Evolutionary conservation across 2,329 filamentous ascomycete genomes (phyloP), one percentile per base, ranked within the genome.

Genomic region (Diaporthe humulicola): DNA sequence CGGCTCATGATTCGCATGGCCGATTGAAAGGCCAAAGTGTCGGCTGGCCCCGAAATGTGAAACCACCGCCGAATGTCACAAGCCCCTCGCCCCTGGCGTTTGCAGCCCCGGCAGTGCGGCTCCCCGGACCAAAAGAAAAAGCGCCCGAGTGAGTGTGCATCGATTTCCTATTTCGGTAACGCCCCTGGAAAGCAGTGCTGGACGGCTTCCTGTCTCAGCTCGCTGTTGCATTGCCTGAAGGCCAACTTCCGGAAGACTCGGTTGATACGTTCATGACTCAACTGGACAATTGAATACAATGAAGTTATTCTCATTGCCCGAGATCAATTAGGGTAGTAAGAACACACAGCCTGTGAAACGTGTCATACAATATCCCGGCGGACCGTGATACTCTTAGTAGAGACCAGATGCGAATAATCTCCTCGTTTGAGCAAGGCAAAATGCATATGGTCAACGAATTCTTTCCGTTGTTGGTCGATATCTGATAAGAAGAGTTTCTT

Each of bases 1-100:
- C 30, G 48, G 48, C 45, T 54, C 33, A 54, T 40, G 64, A 54
- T 54, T 69, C 48, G 33, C 33, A 54, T 54, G 64, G 19, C 30
- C n/a, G 14, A 19, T 69, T 22, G n/a, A 48, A 28, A 19, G 33
- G 9, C 22, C 6, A 22, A 15, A 38, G n/a, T 40, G n/a, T 54
- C 64, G 64, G 64, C 33, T 69, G 64, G 64, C 33, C 64, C 64
- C 64, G 64, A 69, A 69, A 54, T 52, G 36, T 69, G 64, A 69
- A 69, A 69, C 64, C 64, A 28, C 33, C 12, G 48, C 64, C 48
- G 64, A 40, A 28, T 54, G 64, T 54, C 48, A 40, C 19, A 25
- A 28, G n/a, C n/a, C 30, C 30, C 45, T n/a, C 14, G 17, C 64
- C 64, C 64, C 33, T 69, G 30, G 64, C 64, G 48, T 36, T 36